Evolutionary conservation across 2,329 filamentous ascomycete genomes (phyloP).

Genomic region (Cladosporium sp.): DNA sequence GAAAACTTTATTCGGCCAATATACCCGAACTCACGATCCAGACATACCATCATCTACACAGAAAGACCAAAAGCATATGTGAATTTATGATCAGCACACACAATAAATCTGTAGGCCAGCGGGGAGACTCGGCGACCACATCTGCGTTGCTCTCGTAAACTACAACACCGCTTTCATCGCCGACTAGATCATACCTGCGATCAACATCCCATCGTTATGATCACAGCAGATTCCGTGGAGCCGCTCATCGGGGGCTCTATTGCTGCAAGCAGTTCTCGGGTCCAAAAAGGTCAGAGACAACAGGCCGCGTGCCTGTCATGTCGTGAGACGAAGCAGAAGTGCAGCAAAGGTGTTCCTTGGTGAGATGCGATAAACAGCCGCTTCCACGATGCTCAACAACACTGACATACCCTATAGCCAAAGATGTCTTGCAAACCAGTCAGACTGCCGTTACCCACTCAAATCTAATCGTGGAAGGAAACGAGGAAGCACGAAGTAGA

Average conservation of each 20-base stretch:
- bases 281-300: not conserved
- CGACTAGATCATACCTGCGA: not conserved
- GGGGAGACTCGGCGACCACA: not conserved
- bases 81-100: too few species aligned
- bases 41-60: too few species aligned
- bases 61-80: too few species aligned
- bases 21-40: too few species aligned
- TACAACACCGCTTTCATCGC: slow-evolving; percentile 4
- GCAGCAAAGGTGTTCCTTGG: slow-evolving; percentile 12
- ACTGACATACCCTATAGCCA: not conserved
- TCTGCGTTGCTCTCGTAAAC: not conserved
- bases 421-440: not conserved
- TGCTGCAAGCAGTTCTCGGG: not conserved
- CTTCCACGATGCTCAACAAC: not conserved
- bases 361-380: not conserved
- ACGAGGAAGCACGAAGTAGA: slow-evolving; percentile 15
- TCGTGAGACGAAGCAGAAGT: slow-evolving; percentile 14
- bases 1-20: too few species aligned
- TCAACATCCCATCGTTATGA: not conserved
- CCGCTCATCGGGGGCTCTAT: not conserved
- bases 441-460: slow-evolving; percentile 1
- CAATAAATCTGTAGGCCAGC: not conserved
- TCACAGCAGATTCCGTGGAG: not conserved
- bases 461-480: slow-evolving; percentile 15
- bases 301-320: slow-evolving; percentile 11